Conservation (phyloP, 1,139 yeast genomes). For the Pichia sp. region DNA sequence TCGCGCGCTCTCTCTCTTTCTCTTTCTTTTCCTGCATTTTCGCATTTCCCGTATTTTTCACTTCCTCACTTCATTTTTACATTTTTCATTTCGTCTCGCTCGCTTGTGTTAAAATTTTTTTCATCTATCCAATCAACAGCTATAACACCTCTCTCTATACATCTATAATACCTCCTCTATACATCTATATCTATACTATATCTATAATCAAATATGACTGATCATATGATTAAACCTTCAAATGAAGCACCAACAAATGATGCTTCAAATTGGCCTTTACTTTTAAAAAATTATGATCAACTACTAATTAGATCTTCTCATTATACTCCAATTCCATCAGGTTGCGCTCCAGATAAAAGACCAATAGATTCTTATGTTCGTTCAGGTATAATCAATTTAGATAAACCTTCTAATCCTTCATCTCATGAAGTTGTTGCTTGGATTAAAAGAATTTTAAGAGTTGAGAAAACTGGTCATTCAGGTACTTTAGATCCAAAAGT, state of each 20-base stretch:
- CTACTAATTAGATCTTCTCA: conserved; percentile 91
- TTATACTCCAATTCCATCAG: conserved; percentile 94
- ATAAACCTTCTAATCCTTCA: conserved; percentile 96
- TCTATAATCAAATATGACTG: conserved; percentile 22
- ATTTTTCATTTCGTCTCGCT: too few relatives aligned
- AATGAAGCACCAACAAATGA: conserved; percentile 69
- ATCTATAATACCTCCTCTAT: too few relatives aligned
- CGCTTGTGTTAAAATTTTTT: too few relatives aligned
- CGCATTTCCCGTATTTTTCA: too few relatives aligned
- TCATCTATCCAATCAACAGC: too few relatives aligned
- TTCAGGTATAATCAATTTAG: conserved; percentile 94
- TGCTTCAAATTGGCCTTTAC: conserved; percentile 92
- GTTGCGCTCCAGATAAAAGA: conserved; percentile 90
- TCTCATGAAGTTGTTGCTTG: conserved; percentile 99
- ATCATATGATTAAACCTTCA: conserved; percentile 80
- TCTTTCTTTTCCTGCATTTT: too few relatives aligned
- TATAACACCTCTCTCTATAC: too few relatives aligned
- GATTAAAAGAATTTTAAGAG: conserved; percentile 92
- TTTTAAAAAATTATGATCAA: conserved; percentile 90
- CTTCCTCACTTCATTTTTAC: too few relatives aligned
- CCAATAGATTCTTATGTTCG: conserved; percentile 84
- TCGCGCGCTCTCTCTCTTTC: too few relatives aligned
- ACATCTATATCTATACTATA: too few relatives aligned
- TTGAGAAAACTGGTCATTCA: conserved; percentile 97
- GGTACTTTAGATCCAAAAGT: conserved; percentile 99